Evolutionary conservation across 2,329 filamentous ascomycete genomes (phyloP).

Genomic region (Colletotrichum chlorophyti): DNA sequence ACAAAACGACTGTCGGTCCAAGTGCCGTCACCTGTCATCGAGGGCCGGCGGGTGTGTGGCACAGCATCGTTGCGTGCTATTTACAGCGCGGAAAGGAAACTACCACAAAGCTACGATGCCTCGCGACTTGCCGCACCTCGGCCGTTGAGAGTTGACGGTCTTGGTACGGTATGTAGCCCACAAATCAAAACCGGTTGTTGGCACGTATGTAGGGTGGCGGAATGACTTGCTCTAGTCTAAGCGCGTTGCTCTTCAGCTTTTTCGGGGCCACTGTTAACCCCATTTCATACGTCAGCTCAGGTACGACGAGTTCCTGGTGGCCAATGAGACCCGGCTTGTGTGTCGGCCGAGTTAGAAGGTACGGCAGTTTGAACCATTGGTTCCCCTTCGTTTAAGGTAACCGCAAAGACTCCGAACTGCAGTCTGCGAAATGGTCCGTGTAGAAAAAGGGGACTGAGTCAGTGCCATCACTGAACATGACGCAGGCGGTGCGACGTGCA

Average conservation of each 20-base stretch:
- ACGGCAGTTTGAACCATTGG: slow-evolving; percentile 4
- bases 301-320: background rate
- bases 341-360: slow-evolving; percentile 16
- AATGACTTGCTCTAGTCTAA: slow-evolving; percentile 16
- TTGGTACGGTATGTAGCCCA: background rate
- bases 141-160: background rate
- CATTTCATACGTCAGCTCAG: slow-evolving; percentile 10
- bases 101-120: slow-evolving; percentile 28
- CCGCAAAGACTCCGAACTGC: slow-evolving; percentile 18
- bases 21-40: slow-evolving; percentile 12
- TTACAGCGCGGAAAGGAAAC: background rate
- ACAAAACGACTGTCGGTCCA: no score
- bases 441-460: slow-evolving; percentile 15
- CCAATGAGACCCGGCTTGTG: background rate
- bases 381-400: background rate
- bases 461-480: slow-evolving; percentile 20
- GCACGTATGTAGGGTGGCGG: background rate
- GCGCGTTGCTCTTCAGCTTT: slow-evolving; percentile 1
- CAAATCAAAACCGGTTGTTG: background rate
- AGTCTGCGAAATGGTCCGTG: background rate
- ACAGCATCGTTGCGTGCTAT: slow-evolving; percentile 21
- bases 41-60: slow-evolving; percentile 14
- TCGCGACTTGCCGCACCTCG: no score
- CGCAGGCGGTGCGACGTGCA: slow-evolving; percentile 10
- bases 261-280: slow-evolving; percentile 10